Percentiles rank a stretch among this genome's conserved stretches.
Conservation (phyloP, 2,329 filamentous ascomycete genomes). For the Fusarium subtropicale region DNA sequence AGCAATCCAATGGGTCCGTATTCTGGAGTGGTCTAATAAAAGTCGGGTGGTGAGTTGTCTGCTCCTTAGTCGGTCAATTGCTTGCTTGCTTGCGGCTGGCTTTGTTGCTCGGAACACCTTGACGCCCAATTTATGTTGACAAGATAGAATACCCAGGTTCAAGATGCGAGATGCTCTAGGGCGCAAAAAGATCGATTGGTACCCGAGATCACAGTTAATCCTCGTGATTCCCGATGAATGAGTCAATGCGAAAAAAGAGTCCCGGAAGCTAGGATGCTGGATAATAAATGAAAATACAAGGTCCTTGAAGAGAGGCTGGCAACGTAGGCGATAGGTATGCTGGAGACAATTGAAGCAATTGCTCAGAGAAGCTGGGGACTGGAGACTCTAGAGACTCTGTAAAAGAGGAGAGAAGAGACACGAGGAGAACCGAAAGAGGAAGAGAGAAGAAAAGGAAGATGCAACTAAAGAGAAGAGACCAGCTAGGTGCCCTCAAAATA, state of each 20-base stretch:
- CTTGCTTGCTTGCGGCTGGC: slow-evolving; percentile 17
- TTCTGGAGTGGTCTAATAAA: slow-evolving; percentile 23
- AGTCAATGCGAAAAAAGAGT: slow-evolving; percentile 17
- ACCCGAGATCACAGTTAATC: slow-evolving; percentile 21
- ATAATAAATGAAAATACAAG: slow-evolving; percentile 18
- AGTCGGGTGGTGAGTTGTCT: slow-evolving; percentile 35
- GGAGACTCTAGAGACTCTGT: slow-evolving; percentile 34
- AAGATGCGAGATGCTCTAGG: slow-evolving; percentile 23
- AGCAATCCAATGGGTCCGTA: slow-evolving; percentile 20
- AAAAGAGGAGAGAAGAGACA: slow-evolving; percentile 19
- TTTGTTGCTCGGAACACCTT: slow-evolving; percentile 23
- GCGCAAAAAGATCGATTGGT: slow-evolving; percentile 30
- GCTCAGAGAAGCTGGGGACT: slow-evolving; percentile 16
- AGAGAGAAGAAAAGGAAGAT: slow-evolving; percentile 21
- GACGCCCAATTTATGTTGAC: slow-evolving; percentile 32
- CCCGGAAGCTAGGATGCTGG: background rate
- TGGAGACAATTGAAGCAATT: slow-evolving; percentile 34
- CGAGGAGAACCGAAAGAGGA: slow-evolving; percentile 17
- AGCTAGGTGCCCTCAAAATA: slow-evolving; percentile 23
- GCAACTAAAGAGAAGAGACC: slow-evolving; percentile 30
- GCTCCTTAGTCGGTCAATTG: slow-evolving; percentile 38
- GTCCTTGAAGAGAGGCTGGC: background rate
- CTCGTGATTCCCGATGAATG: slow-evolving; percentile 17
- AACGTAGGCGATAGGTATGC: slow-evolving; percentile 1
- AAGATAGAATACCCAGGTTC: slow-evolving; percentile 19